Percentiles rank a stretch among this genome's conserved stretches.
phyloP scores from a whole-genome alignment of 2,329 filamentous ascomycete species.

The Fusarium musae region DNA sequence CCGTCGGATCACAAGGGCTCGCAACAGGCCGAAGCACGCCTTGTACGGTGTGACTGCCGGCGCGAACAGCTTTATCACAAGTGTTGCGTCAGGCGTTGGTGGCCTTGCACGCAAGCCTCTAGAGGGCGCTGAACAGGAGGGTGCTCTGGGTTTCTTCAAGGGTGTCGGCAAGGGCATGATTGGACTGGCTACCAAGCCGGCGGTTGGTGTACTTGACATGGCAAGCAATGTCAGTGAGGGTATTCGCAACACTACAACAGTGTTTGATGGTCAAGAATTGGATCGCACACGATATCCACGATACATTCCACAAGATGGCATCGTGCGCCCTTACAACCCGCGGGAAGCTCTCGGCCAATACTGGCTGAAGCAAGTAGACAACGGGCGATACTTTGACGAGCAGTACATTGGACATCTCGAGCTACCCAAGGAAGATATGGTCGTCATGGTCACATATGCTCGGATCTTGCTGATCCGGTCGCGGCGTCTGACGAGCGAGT shows the following conservation, averaged over 20 bases:
- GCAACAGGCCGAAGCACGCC: conserved; percentile 96
- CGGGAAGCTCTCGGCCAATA: conserved; percentile 96
- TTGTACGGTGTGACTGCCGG: conserved; percentile 95
- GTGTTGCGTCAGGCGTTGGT: conserved; percentile 91
- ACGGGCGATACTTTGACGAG: conserved; percentile 97
- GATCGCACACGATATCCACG: conserved; percentile 94
- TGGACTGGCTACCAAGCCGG: conserved; percentile 95
- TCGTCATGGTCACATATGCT: conserved; percentile 87
- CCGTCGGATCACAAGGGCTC: conserved; percentile 88
- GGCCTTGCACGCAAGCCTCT: conserved; percentile 93
- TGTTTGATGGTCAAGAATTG: conserved; percentile 94
- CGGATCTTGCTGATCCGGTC: conserved; percentile 91
- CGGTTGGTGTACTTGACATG: conserved; percentile 95
- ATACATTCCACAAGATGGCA: conserved; percentile 91
- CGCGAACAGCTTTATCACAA: conserved; percentile 93
- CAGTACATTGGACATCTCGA: conserved; percentile 97
- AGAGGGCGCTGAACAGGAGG: conserved; percentile 95
- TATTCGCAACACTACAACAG: conserved; percentile 97
- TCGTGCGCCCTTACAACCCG: conserved; percentile 93
- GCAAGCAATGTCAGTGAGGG: conserved; percentile 97
- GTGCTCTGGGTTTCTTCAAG: conserved; percentile 94
- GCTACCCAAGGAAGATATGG: conserved; percentile 86
- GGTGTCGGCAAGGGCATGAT: conserved; percentile 95
- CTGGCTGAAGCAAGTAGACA: conserved; percentile 98
- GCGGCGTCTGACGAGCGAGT: conserved; percentile 86